These are phyloP conservation scores for Xanthoconium stramineum DNA, from an alignment of 768 basidiomycete genomes.

Conservation along the genomic window DNA sequence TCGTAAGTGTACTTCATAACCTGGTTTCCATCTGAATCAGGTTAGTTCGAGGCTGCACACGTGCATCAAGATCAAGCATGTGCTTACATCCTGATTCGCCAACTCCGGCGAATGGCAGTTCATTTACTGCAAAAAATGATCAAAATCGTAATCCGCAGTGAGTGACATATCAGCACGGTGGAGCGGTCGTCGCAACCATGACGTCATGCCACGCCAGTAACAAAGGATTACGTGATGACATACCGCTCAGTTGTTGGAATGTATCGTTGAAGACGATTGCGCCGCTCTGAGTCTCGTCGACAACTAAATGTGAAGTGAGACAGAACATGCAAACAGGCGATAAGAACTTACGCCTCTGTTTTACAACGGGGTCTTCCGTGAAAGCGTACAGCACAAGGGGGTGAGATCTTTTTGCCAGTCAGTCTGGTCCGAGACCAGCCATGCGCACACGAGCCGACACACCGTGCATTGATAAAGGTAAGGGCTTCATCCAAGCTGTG, in stretches of 20 bases:
- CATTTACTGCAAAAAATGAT: slow-evolving; percentile 22
- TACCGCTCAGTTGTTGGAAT: slow-evolving; percentile 52
- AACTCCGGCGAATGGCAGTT: slow-evolving; percentile 51
- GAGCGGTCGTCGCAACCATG: slow-evolving; percentile 9
- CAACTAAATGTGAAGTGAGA: slow-evolving; percentile 40
- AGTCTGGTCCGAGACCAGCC: background rate
- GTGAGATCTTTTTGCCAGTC: slow-evolving; percentile 39
- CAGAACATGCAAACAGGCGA: background rate
- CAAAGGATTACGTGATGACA: slow-evolving; percentile 8
- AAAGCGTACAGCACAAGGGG: slow-evolving; percentile 67
- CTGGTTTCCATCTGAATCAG: slow-evolving; percentile 50
- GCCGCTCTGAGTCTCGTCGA: slow-evolving; percentile 56
- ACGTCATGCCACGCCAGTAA: slow-evolving; percentile 5
- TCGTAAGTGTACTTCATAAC: slow-evolving; percentile 52
- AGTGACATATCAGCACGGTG: slow-evolving; percentile 2
- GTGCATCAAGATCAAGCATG: background rate
- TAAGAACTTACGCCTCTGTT: slow-evolving; percentile 35
- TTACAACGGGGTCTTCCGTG: slow-evolving; percentile 43
- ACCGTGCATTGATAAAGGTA: slow-evolving; percentile 53
- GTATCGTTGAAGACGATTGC: slow-evolving; percentile 58
- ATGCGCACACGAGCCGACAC: slow-evolving; percentile 5
- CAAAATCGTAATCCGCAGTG: background rate
- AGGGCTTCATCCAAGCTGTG: slow-evolving; percentile 54
- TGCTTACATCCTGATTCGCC: slow-evolving; percentile 61
- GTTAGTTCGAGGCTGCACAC: slow-evolving; percentile 1